Evolutionary conservation across 1,284 basidiomycete genomes (phyloP).

Genomic region (Chiua sp.): DNA sequence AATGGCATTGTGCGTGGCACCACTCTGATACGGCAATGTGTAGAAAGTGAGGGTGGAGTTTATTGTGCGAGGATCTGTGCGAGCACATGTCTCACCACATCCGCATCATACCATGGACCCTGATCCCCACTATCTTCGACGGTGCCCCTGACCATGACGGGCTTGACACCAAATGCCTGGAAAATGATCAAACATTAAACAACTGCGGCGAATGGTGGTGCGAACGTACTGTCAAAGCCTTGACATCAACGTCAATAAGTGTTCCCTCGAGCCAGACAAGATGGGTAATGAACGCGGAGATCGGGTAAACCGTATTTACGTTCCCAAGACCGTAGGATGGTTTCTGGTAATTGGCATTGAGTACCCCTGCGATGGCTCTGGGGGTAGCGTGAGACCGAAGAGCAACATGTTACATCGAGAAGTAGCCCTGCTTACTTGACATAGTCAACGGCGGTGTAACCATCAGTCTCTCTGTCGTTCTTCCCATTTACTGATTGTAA

Average conservation of each 20-base stretch:
- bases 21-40: neutral
- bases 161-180: conserved; percentile 67
- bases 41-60: neutral
- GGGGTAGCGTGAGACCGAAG: conserved; percentile 12
- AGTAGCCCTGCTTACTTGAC: conserved; percentile 56
- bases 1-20: no score
- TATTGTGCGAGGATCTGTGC: conserved; percentile 41
- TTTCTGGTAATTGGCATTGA: conserved; percentile 67
- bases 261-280: conserved; percentile 77
- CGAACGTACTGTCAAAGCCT: conserved; percentile 62
- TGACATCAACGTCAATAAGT: conserved; percentile 64
- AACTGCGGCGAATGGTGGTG: neutral
- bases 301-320: conserved; percentile 65
- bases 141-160: conserved; percentile 47
- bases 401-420: conserved; percentile 6
- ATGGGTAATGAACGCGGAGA: conserved; percentile 84
- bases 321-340: conserved; percentile 59
- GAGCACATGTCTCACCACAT: conserved; percentile 54
- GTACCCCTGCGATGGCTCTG: conserved; percentile 72
- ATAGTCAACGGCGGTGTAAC: conserved; percentile 87
- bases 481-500: conserved; percentile 75
- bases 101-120: conserved; percentile 55
- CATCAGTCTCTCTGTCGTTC: conserved; percentile 92
- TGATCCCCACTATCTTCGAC: conserved; percentile 19
- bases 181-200: conserved; percentile 7